phyloP scores from a whole-genome alignment of 805 yeast species.

The Kodamaea laetipori region DNA sequence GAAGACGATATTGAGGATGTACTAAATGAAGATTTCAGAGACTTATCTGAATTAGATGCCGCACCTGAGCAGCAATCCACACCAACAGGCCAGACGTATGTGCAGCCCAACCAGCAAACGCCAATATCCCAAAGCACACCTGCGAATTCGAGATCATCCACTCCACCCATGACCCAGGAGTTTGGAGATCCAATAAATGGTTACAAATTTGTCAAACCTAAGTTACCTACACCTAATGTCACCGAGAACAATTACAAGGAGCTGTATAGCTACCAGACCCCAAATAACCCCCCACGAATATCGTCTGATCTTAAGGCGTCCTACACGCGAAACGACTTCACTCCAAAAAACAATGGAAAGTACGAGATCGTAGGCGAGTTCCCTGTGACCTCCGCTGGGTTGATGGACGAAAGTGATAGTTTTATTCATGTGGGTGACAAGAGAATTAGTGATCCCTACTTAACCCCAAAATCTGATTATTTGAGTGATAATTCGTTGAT shows the following conservation, averaged over 20 bases:
- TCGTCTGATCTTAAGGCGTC: slow-evolving; percentile 14
- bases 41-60: slow-evolving; percentile 10
- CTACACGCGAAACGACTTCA: slow-evolving; percentile 15
- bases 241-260: background rate
- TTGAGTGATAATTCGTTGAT: background rate
- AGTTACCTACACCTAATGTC: slow-evolving; percentile 17
- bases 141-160: slow-evolving; percentile 40
- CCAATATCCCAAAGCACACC: slow-evolving; percentile 48
- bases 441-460: slow-evolving; percentile 38
- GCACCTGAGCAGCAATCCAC: slow-evolving; percentile 9
- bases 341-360: slow-evolving; percentile 15
- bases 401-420: slow-evolving; percentile 36
- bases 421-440: slow-evolving; percentile 40
- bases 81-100: slow-evolving; percentile 14
- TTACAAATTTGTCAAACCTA: slow-evolving; percentile 43
- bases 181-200: slow-evolving; percentile 45
- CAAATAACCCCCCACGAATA: slow-evolving; percentile 14
- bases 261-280: slow-evolving; percentile 22
- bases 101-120: slow-evolving; percentile 19
- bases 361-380: slow-evolving; percentile 35
- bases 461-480: slow-evolving; percentile 13
- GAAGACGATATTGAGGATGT: slow-evolving; percentile 8
- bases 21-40: slow-evolving; percentile 10
- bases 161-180: slow-evolving; percentile 31
- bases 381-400: slow-evolving; percentile 33